Conservation (phyloP, 164 flowering plant species). For the Vitis amurensis region DNA sequence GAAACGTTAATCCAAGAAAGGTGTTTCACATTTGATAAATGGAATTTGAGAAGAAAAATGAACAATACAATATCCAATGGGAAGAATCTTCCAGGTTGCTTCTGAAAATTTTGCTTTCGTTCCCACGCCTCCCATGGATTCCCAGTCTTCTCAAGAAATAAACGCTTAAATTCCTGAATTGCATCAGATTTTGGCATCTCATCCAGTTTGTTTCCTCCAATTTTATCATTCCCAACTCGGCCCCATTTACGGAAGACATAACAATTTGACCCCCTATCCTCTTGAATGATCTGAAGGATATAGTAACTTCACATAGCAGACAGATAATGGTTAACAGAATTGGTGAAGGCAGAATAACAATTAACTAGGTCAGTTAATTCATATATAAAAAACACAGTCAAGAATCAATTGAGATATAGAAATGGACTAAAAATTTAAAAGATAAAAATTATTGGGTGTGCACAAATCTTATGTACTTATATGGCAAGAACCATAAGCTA, state of each 20-base stretch:
- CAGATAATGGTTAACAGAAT: slow-evolving; percentile 18
- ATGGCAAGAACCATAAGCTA: too few relatives aligned
- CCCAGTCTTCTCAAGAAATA: slow-evolving; percentile 93
- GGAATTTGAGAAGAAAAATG: slow-evolving; percentile 9
- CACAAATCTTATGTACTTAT: too few relatives aligned
- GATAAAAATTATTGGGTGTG: too few relatives aligned
- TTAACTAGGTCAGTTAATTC: neutral
- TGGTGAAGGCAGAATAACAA: neutral
- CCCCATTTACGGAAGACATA: slow-evolving; percentile 98
- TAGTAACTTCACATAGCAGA: slow-evolving; percentile 66
- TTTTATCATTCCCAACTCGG: slow-evolving; percentile 87
- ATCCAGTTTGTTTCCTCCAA: slow-evolving; percentile 83
- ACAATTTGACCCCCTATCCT: slow-evolving; percentile 77
- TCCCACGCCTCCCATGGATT: slow-evolving; percentile 97
- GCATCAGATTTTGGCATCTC: slow-evolving; percentile 79
- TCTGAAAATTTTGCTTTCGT: slow-evolving; percentile 60
- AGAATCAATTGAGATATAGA: too few relatives aligned
- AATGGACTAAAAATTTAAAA: too few relatives aligned
- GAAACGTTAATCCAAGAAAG: neutral
- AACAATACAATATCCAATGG: slow-evolving; percentile 88
- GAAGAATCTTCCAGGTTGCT: slow-evolving; percentile 87
- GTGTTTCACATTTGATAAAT: slow-evolving; percentile 9
- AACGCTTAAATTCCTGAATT: slow-evolving; percentile 73
- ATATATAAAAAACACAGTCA: neutral
- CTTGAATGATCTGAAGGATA: slow-evolving; percentile 91